Evolutionary conservation across 139 green algal genomes (phyloP), one percentile per base, ranked within the genome.

Genomic region (Yamagishiella unicocca): DNA sequence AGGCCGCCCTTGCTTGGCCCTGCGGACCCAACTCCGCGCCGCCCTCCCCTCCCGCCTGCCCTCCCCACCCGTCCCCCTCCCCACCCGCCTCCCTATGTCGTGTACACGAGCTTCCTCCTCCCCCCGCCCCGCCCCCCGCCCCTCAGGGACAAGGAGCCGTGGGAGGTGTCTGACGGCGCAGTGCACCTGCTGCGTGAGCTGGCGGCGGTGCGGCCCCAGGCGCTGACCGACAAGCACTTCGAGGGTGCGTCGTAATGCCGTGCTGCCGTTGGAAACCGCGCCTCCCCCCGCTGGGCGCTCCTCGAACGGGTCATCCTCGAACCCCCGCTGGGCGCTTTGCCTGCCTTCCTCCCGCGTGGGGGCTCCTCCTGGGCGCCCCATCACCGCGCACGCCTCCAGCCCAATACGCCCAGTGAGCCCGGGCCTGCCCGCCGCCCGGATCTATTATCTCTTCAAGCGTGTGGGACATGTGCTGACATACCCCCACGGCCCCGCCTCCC

Each of bases 91-190:
- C n/a, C n/a, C n/a, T n/a, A n/a, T n/a, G n/a, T n/a, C n/a, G n/a
- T n/a, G n/a, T n/a, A n/a, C n/a, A n/a, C n/a, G n/a, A n/a, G n/a
- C n/a, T n/a, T n/a, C n/a, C n/a, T n/a, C n/a, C n/a, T n/a, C n/a
- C n/a, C n/a, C n/a, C n/a, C n/a, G n/a, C n/a, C n/a, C 12, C 50
- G 50, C 19, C 58, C 17, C 22, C 19, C 58, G 19, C 19, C 58
- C 58, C 53, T 40, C 90, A 95, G 94, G 82, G 90, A 90, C 1
- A 95, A 94, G 64, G 91, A 98, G 91, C 93, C 96, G 0, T 99
- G 97, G 97, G 97, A 99, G 91, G 95, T 95, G 2, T 95, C 93
- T 0, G 97, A 99, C 68, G 97, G 97, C 0, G 95, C 93, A 2
- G 81, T 98, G 10, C 95, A 96, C 88, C 90, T 99, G 83, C 70